Base-by-base conservation (phyloP, 371 early-diverging fungal species). In the Enterospora canceri region DNA sequence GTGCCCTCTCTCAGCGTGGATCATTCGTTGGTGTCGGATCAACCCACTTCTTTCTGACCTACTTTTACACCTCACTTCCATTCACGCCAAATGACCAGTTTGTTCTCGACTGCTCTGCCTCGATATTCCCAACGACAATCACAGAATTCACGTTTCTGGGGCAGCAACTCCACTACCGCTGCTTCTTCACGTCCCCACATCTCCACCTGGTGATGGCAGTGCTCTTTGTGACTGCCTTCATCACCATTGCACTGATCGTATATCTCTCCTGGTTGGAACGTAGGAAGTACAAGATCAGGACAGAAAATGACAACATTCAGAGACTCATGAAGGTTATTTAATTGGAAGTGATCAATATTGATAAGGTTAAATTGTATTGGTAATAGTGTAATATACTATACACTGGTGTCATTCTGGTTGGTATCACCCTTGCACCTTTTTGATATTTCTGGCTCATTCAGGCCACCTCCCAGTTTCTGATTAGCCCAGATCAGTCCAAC, bases 11-110 rank as follows among this genome's bases (percentile, higher is more conserved):
- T 31, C 55, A 64, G 29, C 74, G 70, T 1, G 64, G 67, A 8
- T 46, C 65, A 29, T 55, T 47, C 16, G 49, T 77, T 29, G 78
- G 78, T 1, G 68, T 77, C n/a, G 78, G 75, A 12, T 56, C 35
- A 47, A 72, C 70, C 1, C 71, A 69, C 46, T 70, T 71, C 16
- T 68, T 74, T 54, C 49, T 77, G 0, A 58, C 71, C 29, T 35
- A 47, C 18, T 33, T 77, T 21, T 57, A 58, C 30, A 46, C 69
- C 5, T 54, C 65, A 12, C 47, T 72, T 0, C 73, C 78, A 24
- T 30, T 46, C 29, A 54, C 2, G 8, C 16, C 5, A 30, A 8
- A 4, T 8, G 21, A 57, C 4, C 4, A 57, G 32, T 4, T 12
- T 24, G 18, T 16, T 4, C 5, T 12, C 4, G 26, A 57, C 24